Evolutionary conservation across 169 alveolate species (phyloP), one percentile per base, ranked within the genome.

Genomic region (Theileria luwenshuni): DNA sequence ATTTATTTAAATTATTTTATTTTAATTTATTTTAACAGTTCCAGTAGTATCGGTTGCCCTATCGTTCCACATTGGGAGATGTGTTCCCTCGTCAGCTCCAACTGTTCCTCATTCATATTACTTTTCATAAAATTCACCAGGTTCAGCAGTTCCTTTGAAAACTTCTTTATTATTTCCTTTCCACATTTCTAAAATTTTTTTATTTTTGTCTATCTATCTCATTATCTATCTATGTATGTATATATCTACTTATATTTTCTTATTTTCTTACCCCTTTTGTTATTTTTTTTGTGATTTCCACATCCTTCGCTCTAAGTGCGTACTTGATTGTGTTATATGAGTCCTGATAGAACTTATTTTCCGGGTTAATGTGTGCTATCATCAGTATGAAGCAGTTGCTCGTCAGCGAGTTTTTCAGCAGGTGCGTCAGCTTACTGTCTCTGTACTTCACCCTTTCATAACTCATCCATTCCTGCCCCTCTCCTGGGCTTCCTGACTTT

Each of bases 391-490:
- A 88, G 65, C 98, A 93, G 84, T 94, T 94, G 7, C 97, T 98
- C 64, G 94, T 96, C 12, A 95, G 88, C 17, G 97, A 94, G 73
- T 96, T 95, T 85, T 96, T 96, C 35, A 96, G 88, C 81, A 96
- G 86, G 77, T 97, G 95, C 7, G 99, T 97, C 71, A 97, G 91
- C 88, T 97, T 96, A 54, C 97, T 92, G 75, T 97, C 99, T 76
- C 99, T 86, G 76, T 94, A 97, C 69, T 98, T 97, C 32, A 97
- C 98, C 74, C 95, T 94, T 59, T 86, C 86, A 49, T 75, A 75
- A 10, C 76, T 61, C 42, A 76, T 65, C 60, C 49, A 67, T 64
- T 52, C 80, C 51, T 86, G 83, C 45, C 10, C 17, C 45, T 10
- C 45, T 38, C 45, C 45, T 5, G 5, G 5, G 17, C 45, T 38